Evolutionary conservation across 2,329 filamentous ascomycete genomes (phyloP).

Genomic region (Allantophomopsis cytisporea): DNA sequence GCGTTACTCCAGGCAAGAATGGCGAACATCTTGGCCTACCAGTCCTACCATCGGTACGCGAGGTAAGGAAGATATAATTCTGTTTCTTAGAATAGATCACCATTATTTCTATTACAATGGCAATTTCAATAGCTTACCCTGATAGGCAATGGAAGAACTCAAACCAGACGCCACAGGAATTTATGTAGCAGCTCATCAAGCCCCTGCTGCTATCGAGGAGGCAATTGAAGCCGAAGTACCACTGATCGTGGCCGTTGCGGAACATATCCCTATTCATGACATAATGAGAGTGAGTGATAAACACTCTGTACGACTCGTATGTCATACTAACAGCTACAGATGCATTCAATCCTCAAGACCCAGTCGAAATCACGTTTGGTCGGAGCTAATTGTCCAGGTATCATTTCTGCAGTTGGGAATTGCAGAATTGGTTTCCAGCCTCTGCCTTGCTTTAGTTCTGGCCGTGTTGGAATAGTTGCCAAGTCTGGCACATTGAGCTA

Average conservation of each 20-base stretch:
- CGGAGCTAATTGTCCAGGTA: slow-evolving; percentile 61
- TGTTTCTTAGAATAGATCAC: neutral
- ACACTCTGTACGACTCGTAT: neutral
- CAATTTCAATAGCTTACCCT: neutral
- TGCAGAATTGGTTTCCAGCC: slow-evolving; percentile 69
- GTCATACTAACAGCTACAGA: slow-evolving; percentile 22
- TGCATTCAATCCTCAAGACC: slow-evolving; percentile 53
- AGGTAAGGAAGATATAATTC: slow-evolving; percentile 20
- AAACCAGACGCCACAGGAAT: slow-evolving; percentile 69
- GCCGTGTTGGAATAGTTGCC: slow-evolving; percentile 55
- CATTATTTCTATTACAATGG: slow-evolving; percentile 1
- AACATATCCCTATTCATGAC: slow-evolving; percentile 64
- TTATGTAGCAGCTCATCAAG: slow-evolving; percentile 66
- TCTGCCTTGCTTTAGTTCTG: slow-evolving; percentile 55
- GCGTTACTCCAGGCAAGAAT: slow-evolving; percentile 57
- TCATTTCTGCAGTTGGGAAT: slow-evolving; percentile 56
- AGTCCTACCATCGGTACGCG: slow-evolving; percentile 53
- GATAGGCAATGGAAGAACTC: slow-evolving; percentile 52
- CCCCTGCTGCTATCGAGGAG: slow-evolving; percentile 61
- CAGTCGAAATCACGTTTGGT: slow-evolving; percentile 58
- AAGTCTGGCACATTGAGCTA: slow-evolving; percentile 66
- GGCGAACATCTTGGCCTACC: slow-evolving; percentile 63
- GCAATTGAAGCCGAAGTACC: slow-evolving; percentile 66
- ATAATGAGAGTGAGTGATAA: slow-evolving; percentile 42
- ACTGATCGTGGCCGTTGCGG: slow-evolving; percentile 62